Evolutionary conservation across 352 stramenopile species (phyloP).

Genomic region (Globisporangium iwayamae): DNA sequence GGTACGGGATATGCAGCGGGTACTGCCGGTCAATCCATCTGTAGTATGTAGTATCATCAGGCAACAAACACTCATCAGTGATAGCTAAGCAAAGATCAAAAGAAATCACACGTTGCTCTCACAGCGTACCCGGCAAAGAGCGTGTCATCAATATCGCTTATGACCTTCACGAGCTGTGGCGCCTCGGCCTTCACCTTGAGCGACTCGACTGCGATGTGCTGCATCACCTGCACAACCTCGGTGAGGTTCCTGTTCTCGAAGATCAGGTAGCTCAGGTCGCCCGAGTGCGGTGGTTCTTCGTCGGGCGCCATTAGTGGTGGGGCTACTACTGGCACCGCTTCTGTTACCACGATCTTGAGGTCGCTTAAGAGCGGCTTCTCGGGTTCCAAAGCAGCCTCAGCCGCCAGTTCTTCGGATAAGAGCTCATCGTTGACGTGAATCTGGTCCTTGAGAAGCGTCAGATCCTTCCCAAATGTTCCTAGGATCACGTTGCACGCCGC

Average conservation of each 20-base stretch:
- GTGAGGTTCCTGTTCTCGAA: conserved; percentile 78
- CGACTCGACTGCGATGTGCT: conserved; percentile 79
- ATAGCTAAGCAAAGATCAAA: neutral
- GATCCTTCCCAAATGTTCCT: conserved; percentile 59
- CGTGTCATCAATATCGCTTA: conserved; percentile 88
- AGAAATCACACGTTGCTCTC: neutral
- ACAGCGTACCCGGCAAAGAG: conserved; percentile 51
- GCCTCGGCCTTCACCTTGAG: conserved; percentile 57
- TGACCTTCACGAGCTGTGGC: conserved; percentile 72
- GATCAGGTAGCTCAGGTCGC: conserved; percentile 75
- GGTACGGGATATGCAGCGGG: conserved; percentile 74
- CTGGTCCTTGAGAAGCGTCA: conserved; percentile 78
- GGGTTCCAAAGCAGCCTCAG: neutral
- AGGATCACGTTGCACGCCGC: conserved; percentile 69
- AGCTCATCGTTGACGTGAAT: conserved; percentile 67
- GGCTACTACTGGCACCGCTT: neutral
- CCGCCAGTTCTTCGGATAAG: conserved; percentile 23
- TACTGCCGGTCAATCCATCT: conserved; percentile 72
- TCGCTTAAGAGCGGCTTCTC: neutral
- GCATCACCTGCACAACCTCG: conserved; percentile 76
- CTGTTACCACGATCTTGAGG: neutral
- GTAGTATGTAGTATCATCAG: neutral
- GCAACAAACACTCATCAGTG: neutral
- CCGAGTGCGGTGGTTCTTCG: conserved; percentile 54
- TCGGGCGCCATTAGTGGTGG: neutral